These are phyloP conservation scores for Metschnikowia bowlesiae DNA, from an alignment of 805 yeast genomes.

Conservation along the genomic window DNA sequence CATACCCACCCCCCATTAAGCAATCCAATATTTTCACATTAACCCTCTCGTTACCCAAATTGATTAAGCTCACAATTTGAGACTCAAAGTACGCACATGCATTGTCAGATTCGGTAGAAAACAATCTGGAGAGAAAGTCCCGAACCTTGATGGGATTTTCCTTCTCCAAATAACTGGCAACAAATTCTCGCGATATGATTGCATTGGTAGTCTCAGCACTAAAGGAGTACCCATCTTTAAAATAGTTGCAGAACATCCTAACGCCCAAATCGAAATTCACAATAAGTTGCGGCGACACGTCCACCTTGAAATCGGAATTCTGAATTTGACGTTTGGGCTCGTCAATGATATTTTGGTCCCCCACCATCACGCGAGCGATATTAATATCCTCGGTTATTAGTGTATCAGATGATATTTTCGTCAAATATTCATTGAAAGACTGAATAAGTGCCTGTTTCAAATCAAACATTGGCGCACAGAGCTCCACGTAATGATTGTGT, in stretches of 20 bases:
- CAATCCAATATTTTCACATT: constrained; percentile 21
- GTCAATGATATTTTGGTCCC: neutral
- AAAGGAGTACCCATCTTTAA: constrained; percentile 31
- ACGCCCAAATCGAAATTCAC: constrained; percentile 25
- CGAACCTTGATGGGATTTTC: constrained; percentile 14
- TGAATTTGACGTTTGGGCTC: neutral
- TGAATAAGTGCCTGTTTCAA: constrained; percentile 15
- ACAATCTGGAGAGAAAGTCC: constrained; percentile 23
- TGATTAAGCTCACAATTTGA: constrained; percentile 14
- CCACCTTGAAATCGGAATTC: constrained; percentile 14
- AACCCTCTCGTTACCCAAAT: constrained; percentile 23
- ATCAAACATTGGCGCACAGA: constrained; percentile 20
- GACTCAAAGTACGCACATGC: constrained; percentile 5
- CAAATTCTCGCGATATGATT: constrained; percentile 27
- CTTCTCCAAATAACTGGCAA: constrained; percentile 17
- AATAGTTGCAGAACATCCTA: constrained; percentile 22
- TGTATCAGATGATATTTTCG: neutral
- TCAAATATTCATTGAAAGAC: neutral
- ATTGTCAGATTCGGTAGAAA: neutral
- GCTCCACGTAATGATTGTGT: constrained; percentile 33
- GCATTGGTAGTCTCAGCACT: constrained; percentile 28
- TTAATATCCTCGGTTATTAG: neutral
- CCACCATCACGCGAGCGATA: neutral
- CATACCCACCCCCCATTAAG: constrained; percentile 7
- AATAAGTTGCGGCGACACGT: constrained; percentile 27